Evolutionary conservation across 2,329 filamentous ascomycete species (phyloP).

Genomic region (Cryphonectria japonica): DNA sequence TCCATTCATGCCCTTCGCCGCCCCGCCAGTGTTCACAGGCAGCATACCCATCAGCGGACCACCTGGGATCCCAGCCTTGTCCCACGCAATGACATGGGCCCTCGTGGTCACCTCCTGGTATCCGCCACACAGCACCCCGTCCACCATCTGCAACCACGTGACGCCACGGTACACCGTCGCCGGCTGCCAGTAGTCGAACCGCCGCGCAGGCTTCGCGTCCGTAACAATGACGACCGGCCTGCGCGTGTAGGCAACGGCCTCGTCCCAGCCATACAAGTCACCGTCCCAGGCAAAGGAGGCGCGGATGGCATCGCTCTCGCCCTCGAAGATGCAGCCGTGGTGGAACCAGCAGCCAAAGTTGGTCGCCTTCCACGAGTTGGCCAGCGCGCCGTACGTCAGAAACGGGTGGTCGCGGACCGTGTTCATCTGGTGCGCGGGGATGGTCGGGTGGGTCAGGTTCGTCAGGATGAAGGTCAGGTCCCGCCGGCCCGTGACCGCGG

Average conservation of each 20-base stretch:
- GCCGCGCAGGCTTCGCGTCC: neutral
- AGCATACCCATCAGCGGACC: neutral
- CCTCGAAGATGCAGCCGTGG: slow-evolving; percentile 12
- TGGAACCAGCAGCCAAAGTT: slow-evolving; percentile 27
- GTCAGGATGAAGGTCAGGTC: slow-evolving; percentile 18
- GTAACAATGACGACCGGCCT: slow-evolving; percentile 17
- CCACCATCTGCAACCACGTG: slow-evolving; percentile 12
- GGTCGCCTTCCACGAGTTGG: slow-evolving; percentile 26
- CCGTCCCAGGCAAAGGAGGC: slow-evolving; percentile 27
- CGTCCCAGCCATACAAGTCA: slow-evolving; percentile 28
- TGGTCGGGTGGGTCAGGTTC: slow-evolving; percentile 21
- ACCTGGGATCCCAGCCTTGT: neutral
- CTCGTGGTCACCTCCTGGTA: neutral
- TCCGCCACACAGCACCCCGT: neutral
- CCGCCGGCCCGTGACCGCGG: slow-evolving; percentile 1
- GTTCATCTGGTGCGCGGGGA: slow-evolving; percentile 7
- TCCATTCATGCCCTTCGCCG: neutral
- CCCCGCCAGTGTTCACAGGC: no score
- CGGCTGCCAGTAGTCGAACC: slow-evolving; percentile 7
- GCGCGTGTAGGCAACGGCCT: slow-evolving; percentile 21
- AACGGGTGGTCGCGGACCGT: slow-evolving; percentile 9
- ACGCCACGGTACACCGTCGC: neutral
- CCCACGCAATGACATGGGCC: slow-evolving; percentile 11
- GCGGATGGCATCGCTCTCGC: slow-evolving; percentile 4
- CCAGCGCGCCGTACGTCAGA: slow-evolving; percentile 15